phyloP scores from a whole-genome alignment of 108 stramenopile species.

The Fistulifera pelliculosa region DNA sequence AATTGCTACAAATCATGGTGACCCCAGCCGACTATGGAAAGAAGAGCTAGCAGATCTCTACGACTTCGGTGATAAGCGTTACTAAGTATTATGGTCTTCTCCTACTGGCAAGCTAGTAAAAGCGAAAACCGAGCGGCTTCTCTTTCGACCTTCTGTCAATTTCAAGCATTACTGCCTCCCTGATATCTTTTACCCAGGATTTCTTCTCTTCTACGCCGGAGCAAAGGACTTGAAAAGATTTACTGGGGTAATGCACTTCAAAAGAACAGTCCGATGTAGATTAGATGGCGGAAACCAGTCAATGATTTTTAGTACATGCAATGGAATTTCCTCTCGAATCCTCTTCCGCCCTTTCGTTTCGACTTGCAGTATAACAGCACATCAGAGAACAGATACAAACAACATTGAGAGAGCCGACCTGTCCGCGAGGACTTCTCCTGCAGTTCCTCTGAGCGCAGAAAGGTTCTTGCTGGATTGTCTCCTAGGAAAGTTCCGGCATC shows the following conservation, averaged over 20 bases:
- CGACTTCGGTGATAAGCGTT: too few species aligned
- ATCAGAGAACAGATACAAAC: constrained; percentile 93
- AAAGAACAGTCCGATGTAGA: constrained; percentile 51
- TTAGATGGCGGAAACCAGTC: constrained; percentile 51
- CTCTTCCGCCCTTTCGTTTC: not conserved
- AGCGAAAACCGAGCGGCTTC: constrained; percentile 31
- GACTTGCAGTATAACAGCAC: constrained; percentile 54
- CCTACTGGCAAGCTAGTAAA: not conserved
- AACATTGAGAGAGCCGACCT: constrained; percentile 64
- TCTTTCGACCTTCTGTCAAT: constrained; percentile 24
- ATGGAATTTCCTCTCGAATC: constrained; percentile 73
- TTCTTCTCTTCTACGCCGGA: constrained; percentile 16
- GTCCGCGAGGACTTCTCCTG: constrained; percentile 71
- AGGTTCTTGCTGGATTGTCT: constrained; percentile 69
- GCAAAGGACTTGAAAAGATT: constrained; percentile 76
- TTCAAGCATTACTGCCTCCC: constrained; percentile 27
- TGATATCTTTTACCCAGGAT: constrained; percentile 28
- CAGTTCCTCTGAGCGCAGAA: constrained; percentile 80
- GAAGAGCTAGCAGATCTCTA: too few species aligned
- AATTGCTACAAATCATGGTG: not conserved
- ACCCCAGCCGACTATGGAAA: too few species aligned
- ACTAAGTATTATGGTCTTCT: too few species aligned
- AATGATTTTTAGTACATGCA: constrained; percentile 78
- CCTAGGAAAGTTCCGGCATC: constrained; percentile 66
- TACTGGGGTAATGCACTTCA: constrained; percentile 86